Evolutionary conservation across 176 grass and related monocot species (phyloP), one percentile per base, ranked within the genome.

Genomic region (Eragrostis curvula): DNA sequence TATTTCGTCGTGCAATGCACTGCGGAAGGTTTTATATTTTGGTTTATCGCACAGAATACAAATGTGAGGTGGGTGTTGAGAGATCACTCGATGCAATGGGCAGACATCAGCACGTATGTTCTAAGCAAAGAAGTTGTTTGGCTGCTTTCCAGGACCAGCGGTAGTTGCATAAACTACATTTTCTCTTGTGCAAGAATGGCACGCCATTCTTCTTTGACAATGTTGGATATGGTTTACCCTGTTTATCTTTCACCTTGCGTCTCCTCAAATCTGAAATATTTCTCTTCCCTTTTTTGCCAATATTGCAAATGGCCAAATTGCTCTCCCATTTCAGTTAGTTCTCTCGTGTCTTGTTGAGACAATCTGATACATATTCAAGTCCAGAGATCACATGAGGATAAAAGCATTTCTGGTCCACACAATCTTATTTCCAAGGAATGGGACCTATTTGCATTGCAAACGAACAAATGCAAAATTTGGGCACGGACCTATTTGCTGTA

Each of bases 111-210:
- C 79, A 23, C 53, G 67, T 71, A 23, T 36, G 67, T 82, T 62
- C 42, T 10, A 72, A 82, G 67, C 68, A 48, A 82, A 32, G 43
- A 48, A 36, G 13, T 61, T 36, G 40, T 3, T 13, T 6, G n/a
- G 24, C 12, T 32, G 24, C 51, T 45, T 81, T 68, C 53, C 50
- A 46, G 52, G 52, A 71, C 79, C 67, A 81, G 20, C 65, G 18
- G 32, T 24, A 21, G 79, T 23, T 46, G 39, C 52, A 59, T 43
- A 20, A 64, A 63, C 28, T 57, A 66, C 23, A 3, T 32, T 11
- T 77, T 79, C 18, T 18, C 43, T 36, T 66, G 60, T 16, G 51
- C 40, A 32, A 47, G 79, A 70, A 81, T 45, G 66, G 39, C 66
- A 29, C 50, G 57, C 55, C 40, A 59, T 81, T 60, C 51, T 71